Conservation (phyloP, 495 filamentous ascomycete genomes). For the Aspergillus egyptiacus region DNA sequence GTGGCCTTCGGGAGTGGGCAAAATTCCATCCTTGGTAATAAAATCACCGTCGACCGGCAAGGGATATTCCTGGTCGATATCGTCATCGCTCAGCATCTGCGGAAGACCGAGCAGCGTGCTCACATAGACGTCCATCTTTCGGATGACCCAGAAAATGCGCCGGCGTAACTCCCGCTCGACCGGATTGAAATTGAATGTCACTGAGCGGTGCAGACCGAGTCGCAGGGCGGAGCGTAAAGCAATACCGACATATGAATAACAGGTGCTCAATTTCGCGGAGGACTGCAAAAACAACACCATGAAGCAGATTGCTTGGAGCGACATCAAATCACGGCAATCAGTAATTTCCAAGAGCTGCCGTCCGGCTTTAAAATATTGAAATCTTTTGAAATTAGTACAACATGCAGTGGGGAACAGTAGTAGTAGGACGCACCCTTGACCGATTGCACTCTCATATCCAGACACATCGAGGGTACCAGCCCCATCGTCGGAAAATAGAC, state of each 20-base stretch:
- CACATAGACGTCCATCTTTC: conserved; percentile 92
- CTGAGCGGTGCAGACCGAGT: conserved; percentile 80
- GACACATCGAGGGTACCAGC: conserved; percentile 41
- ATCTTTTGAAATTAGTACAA: conserved; percentile 36
- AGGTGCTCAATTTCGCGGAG: conserved; percentile 84
- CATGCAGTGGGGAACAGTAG: neutral
- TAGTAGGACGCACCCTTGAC: conserved; percentile 61
- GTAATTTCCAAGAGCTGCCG: conserved; percentile 83
- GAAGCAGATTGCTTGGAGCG: conserved; percentile 81
- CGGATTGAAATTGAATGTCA: conserved; percentile 68
- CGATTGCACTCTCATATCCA: conserved; percentile 67
- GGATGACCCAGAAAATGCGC: conserved; percentile 82
- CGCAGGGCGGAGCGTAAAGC: conserved; percentile 78
- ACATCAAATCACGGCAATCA: conserved; percentile 79
- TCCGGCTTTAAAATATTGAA: conserved; percentile 78
- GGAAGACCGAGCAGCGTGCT: conserved; percentile 84
- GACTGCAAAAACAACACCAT: conserved; percentile 92
- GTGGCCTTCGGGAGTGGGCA: conserved; percentile 65
- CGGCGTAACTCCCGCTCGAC: conserved; percentile 81
- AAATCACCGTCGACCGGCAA: conserved; percentile 84
- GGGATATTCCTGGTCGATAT: conserved; percentile 87
- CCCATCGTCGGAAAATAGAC: conserved; percentile 62
- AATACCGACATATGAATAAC: conserved; percentile 89
- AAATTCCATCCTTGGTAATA: conserved; percentile 72
- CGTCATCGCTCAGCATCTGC: conserved; percentile 74